Conservation (phyloP, 495 filamentous ascomycete species). For the Diplogelasinospora grovesii region DNA sequence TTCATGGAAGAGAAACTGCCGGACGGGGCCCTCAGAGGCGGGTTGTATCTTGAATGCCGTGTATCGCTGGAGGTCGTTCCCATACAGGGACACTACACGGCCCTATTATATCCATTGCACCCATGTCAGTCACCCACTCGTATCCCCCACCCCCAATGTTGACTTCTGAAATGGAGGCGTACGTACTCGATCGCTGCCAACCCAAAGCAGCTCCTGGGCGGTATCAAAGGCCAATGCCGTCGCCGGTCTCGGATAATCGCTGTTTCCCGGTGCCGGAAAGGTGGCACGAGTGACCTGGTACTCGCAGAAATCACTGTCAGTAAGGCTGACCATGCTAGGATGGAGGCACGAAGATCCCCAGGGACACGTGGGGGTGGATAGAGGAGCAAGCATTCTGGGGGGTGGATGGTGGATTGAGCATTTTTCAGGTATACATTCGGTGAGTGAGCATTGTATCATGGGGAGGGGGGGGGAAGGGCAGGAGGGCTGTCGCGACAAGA, state of each 20-base stretch:
- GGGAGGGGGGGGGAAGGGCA: background rate
- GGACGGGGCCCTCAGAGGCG: slow-evolving; percentile 59
- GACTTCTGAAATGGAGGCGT: too few relatives aligned
- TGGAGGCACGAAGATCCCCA: too few relatives aligned
- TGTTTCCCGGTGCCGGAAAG: slow-evolving; percentile 58
- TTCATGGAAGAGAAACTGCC: slow-evolving; percentile 79
- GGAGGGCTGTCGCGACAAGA: background rate
- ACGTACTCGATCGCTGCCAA: slow-evolving; percentile 79
- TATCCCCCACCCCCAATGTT: too few relatives aligned
- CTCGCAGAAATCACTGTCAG: slow-evolving; percentile 2
- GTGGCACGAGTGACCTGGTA: slow-evolving; percentile 64
- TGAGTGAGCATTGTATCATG: too few relatives aligned
- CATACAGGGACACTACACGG: slow-evolving; percentile 77
- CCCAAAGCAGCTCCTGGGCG: slow-evolving; percentile 82
- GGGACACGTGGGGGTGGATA: too few relatives aligned
- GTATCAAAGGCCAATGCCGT: slow-evolving; percentile 81
- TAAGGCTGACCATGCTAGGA: background rate
- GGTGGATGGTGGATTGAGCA: too few relatives aligned
- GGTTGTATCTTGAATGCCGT: slow-evolving; percentile 69
- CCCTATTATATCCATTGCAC: slow-evolving; percentile 47
- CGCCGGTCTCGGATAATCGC: slow-evolving; percentile 56
- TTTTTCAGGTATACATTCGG: too few relatives aligned
- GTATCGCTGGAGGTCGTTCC: slow-evolving; percentile 63
- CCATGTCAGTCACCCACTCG: background rate
- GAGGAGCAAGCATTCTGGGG: too few relatives aligned